Conservation (phyloP, 345 rosid species). For the Psidium guajava region DNA sequence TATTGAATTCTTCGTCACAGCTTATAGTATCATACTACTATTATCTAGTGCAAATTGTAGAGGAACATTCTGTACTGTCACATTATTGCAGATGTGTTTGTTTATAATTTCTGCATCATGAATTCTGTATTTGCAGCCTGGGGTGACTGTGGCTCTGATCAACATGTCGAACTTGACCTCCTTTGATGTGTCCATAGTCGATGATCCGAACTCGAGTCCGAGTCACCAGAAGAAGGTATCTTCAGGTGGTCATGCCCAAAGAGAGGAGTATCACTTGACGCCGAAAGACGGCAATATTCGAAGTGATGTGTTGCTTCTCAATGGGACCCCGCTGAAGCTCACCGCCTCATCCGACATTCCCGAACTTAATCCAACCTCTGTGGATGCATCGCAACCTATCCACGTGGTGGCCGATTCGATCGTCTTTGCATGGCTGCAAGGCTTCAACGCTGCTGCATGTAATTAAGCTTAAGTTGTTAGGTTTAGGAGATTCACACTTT, state of each 20-base stretch:
- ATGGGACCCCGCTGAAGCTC: slow-evolving; percentile 36
- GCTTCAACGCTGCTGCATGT: slow-evolving; percentile 46
- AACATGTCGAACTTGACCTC: slow-evolving; percentile 37
- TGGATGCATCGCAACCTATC: slow-evolving; percentile 18
- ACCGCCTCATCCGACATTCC: slow-evolving; percentile 30
- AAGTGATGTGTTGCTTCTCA: slow-evolving; percentile 40
- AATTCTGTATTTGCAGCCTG: slow-evolving; percentile 12
- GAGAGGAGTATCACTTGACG: slow-evolving; percentile 59
- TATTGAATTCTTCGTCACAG: not conserved
- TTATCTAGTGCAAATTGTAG: not conserved
- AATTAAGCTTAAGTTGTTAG: slow-evolving; percentile 6
- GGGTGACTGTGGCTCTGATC: slow-evolving; percentile 30
- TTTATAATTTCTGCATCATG: not conserved
- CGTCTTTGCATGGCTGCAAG: slow-evolving; percentile 24
- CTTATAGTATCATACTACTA: too few species aligned
- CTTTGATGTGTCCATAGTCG: slow-evolving; percentile 14
- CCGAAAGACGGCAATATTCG: slow-evolving; percentile 45
- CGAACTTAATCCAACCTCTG: slow-evolving; percentile 24
- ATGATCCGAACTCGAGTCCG: slow-evolving; percentile 19
- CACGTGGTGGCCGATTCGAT: slow-evolving; percentile 27
- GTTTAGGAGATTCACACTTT: not conserved
- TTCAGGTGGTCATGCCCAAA: not conserved
- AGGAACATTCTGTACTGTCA: not conserved
- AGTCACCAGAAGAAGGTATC: not conserved
- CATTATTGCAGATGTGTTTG: not conserved